Base-by-base conservation (phyloP, 2,329 filamentous ascomycete species). In the Leptographium lundbergii region DNA sequence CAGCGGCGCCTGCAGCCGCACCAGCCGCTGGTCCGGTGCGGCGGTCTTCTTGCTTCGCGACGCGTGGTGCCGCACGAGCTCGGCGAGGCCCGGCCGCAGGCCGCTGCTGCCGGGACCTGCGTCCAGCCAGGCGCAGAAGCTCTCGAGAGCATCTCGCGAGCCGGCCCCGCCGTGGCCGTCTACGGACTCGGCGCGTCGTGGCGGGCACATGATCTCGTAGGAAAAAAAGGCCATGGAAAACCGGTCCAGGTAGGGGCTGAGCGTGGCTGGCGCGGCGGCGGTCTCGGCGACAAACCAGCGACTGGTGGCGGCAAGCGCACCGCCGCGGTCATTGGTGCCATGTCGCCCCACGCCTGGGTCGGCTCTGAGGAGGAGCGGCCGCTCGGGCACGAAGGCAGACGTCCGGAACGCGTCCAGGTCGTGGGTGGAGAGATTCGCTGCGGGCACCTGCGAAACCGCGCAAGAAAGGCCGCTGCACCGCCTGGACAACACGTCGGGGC, bases 1-100 rank as follows among this genome's bases (percentile, higher is more conserved):
- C 0, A 95, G 72, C 0, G 85, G 81, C 1, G 82, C 83, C 29
- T 81, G 67, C 53, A 88, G 75, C 56, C 79, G 79, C 32, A 77
- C 67, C 84, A 89, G 34, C 25, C n/a, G 53, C 65, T 70, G 56
- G 17, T 14, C 42, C 10, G 70, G 63, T 9, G 57, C 57, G 2
- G 54, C 51, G 25, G 17, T 14, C n/a, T 25, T 2, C 29, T 29
- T 14, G 47, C n/a, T n/a, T 4, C 9, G 14, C 5, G 11, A 14
- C n/a, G 25, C 13, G 51, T 60, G 56, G 42, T 62, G 54, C 1
- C 45, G 17, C 14, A 65, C 47, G 0, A 65, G 60, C 17, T 59
- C 48, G 10, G 62, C 61, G 19, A 67, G 62, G 13, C 48, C 57
- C 5, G 22, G 14, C 17, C 45, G 9, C 24, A 48, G 5, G 10